Base-by-base conservation (phyloP, 805 yeast species). In the Lipomyces kockii region DNA sequence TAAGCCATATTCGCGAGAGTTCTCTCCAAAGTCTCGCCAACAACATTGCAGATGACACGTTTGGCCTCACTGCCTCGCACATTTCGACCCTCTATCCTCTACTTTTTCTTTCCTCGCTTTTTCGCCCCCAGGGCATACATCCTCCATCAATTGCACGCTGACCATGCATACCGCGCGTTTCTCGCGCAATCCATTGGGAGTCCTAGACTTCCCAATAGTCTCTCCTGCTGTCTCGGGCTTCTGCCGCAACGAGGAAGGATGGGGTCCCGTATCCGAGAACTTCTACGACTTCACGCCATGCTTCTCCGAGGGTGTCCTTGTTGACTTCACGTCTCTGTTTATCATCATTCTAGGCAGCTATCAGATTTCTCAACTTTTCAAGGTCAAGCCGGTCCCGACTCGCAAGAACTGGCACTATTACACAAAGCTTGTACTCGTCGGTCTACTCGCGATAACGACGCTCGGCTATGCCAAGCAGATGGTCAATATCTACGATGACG, bases 301-400 rank as follows among this genome's bases (percentile, higher is more conserved):
- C 68, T 81, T 80, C 62, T 65, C 76, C 61, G 79, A 79, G 14
- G 83, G 81, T 20, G 71, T 74, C 3, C 67, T 80, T 34, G 64
- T 76, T 34, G 73, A 72, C 53, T 34, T 77, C 17, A 77, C 79
- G 20, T 73, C 75, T 11, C 14, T 76, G 39, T 37, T 29, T 57
- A 35, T 22, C 32, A 32, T 61, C 32, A 14, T 27, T 14, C 53
- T 20, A 29, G 53, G n/a, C 32, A 20, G 46, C 49, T 55, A 27
- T 25, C 60, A 29, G 29, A 22, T 43, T 14, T 37, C 32, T 25
- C 6, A 35, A 25, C 71, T 79, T 62, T 61, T 71, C 7, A 25
- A 65, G 51, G 67, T 63, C 56, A 69, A 71, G 66, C 74, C 76
- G 20, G 54, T 68, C 3, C 74, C 73, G 2, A 54, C 71, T 14